These are phyloP conservation scores for Erysimum cheiranthoides DNA, from an alignment of 345 rosid genomes.

Conservation along the genomic window DNA sequence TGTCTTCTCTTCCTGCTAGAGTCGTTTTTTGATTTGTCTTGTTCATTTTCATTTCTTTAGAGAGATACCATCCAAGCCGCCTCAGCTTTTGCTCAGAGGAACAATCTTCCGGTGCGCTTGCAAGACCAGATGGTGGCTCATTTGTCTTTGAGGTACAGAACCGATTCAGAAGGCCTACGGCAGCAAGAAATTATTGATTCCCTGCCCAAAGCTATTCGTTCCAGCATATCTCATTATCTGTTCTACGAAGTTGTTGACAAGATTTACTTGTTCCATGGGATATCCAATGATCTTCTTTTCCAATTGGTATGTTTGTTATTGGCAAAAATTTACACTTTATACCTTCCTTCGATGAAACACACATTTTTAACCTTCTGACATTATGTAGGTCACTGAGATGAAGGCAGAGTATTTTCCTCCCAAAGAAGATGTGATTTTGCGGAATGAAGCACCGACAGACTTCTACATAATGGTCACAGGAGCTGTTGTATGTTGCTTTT, in stretches of 20 bases:
- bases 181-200: conserved; percentile 87
- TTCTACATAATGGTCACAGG: conserved; percentile 86
- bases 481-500: conserved; percentile 59
- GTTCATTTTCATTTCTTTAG: conserved; percentile 49
- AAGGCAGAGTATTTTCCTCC: conserved; percentile 95
- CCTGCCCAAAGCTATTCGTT: conserved; percentile 90
- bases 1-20: conserved; percentile 30
- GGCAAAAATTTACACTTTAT: neutral
- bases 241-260: conserved; percentile 78
- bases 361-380: conserved; percentile 33
- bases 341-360: conserved; percentile 1
- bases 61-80: conserved; percentile 88
- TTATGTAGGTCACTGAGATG: conserved; percentile 81
- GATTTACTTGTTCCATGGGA: conserved; percentile 85
- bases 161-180: conserved; percentile 87
- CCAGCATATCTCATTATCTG: conserved; percentile 75
- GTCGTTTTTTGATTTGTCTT: neutral
- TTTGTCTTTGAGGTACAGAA: conserved; percentile 78
- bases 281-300: conserved; percentile 89
- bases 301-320: conserved; percentile 66
- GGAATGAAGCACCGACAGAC: conserved; percentile 92
- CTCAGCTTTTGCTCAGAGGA: conserved; percentile 75
- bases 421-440: conserved; percentile 87
- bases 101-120: conserved; percentile 74
- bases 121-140: conserved; percentile 97